Evolutionary conservation across 805 yeast genomes (phyloP).

Genomic region (Candida patagonica): DNA sequence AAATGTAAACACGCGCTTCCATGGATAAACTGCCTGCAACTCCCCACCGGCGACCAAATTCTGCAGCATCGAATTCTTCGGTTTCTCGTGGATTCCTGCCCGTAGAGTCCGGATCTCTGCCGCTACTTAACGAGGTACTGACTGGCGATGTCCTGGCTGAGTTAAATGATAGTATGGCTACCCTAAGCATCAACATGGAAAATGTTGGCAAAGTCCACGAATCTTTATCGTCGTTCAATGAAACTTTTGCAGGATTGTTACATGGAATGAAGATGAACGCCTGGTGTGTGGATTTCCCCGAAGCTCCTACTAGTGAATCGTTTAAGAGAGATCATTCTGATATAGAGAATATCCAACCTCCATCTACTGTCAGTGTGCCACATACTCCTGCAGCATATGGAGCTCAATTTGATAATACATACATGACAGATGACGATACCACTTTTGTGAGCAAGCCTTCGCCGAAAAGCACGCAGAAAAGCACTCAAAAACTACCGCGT

Average conservation of each 20-base stretch:
- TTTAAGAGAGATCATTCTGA: constrained; percentile 10
- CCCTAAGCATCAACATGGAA: constrained; percentile 51
- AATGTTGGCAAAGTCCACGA: constrained; percentile 52
- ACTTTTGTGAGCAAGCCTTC: constrained; percentile 25
- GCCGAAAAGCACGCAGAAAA: not conserved
- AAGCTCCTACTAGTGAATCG: constrained; percentile 19
- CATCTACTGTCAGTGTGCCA: not conserved
- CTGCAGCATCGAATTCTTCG: constrained; percentile 15
- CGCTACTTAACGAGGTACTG: constrained; percentile 14
- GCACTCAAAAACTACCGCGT: not conserved
- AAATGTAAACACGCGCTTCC: no score
- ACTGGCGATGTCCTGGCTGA: constrained; percentile 18
- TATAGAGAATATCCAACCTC: not conserved
- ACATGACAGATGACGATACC: constrained; percentile 26
- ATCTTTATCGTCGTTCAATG: constrained; percentile 56
- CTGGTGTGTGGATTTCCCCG: constrained; percentile 69
- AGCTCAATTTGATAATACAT: constrained; percentile 20
- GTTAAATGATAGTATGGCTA: constrained; percentile 29
- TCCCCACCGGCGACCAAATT: constrained; percentile 18
- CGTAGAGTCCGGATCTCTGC: constrained; percentile 10
- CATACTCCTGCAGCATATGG: not conserved
- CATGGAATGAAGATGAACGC: constrained; percentile 80
- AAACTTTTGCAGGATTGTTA: constrained; percentile 64
- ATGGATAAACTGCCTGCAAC: constrained; percentile 16
- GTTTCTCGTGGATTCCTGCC: constrained; percentile 11